These are phyloP conservation scores for Chenopodium formosanum DNA, from an alignment of 148 eudicot species.

Conservation along the genomic window DNA sequence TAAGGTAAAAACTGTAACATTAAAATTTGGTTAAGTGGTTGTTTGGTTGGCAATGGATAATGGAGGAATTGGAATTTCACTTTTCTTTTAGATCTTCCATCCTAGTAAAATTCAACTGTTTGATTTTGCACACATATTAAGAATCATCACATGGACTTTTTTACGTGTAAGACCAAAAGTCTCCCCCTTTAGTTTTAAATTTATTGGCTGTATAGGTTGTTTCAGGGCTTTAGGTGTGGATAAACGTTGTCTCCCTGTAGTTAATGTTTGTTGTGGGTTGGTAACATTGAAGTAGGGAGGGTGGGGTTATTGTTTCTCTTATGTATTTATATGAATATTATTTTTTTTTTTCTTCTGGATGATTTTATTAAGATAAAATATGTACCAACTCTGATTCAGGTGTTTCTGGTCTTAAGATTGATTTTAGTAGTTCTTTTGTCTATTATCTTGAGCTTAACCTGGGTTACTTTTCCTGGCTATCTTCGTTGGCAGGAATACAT, in stretches of 20 bases:
- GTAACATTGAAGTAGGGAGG: neutral
- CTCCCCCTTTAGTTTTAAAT: neutral
- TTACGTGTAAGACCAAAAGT: neutral
- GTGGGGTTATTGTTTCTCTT: no score
- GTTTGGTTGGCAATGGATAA: no score
- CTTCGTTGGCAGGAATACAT: no score
- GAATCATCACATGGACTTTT: neutral
- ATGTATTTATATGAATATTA: no score
- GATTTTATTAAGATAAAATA: no score
- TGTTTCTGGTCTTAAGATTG: no score
- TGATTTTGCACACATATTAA: neutral
- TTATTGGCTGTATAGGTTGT: neutral
- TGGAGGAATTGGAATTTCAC: neutral
- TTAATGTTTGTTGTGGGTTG: neutral
- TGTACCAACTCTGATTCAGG: no score
- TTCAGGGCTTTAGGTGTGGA: no score
- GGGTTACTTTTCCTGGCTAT: no score
- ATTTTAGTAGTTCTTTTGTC: no score
- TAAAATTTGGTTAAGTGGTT: neutral
- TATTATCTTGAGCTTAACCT: no score
- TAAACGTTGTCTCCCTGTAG: neutral
- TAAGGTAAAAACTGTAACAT: conserved; percentile 51
- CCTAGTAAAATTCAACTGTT: neutral
- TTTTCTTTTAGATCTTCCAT: neutral
- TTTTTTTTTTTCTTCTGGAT: no score